Evolutionary conservation across 148 eudicot species (phyloP).

Genomic region (Spergularia bocconei): DNA sequence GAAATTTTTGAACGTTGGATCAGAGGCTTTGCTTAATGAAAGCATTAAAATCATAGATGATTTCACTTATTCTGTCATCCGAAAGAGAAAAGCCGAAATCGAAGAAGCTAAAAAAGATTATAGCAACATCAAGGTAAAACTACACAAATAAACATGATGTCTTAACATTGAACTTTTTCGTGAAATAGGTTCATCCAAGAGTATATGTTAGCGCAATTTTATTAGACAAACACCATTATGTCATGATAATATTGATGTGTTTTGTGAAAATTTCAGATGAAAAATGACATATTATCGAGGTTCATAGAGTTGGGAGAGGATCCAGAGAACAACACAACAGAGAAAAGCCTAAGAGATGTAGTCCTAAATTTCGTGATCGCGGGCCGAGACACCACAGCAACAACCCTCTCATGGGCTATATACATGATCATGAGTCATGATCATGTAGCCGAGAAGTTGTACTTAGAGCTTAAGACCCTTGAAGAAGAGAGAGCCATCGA

Average conservation of each 20-base stretch:
- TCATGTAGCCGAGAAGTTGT: conserved; percentile 60
- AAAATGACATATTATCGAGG: conserved; percentile 84
- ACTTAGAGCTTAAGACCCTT: conserved; percentile 54
- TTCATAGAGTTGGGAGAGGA: conserved; percentile 84
- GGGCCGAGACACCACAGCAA: conserved; percentile 93
- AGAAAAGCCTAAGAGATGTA: conserved; percentile 88
- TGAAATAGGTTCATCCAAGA: neutral
- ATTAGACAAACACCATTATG: too few relatives aligned
- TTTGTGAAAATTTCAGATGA: conserved; percentile 39
- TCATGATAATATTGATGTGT: neutral
- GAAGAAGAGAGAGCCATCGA: conserved; percentile 69
- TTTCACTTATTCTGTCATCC: conserved; percentile 86
- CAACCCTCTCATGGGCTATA: conserved; percentile 92
- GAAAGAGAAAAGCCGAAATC: conserved; percentile 67
- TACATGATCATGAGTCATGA: conserved; percentile 73
- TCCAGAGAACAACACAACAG: conserved; percentile 71
- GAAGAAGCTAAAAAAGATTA: conserved; percentile 39
- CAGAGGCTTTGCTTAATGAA: conserved; percentile 73
- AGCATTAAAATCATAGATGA: conserved; percentile 72
- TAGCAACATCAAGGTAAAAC: conserved; percentile 49
- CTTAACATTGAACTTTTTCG: neutral
- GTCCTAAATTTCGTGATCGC: conserved; percentile 96
- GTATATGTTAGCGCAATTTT: neutral
- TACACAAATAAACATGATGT: too few relatives aligned
- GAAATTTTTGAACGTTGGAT: conserved; percentile 74